These are phyloP conservation scores for Noccaea bulbosa DNA, from an alignment of 345 rosid species.

Conservation along the genomic window DNA sequence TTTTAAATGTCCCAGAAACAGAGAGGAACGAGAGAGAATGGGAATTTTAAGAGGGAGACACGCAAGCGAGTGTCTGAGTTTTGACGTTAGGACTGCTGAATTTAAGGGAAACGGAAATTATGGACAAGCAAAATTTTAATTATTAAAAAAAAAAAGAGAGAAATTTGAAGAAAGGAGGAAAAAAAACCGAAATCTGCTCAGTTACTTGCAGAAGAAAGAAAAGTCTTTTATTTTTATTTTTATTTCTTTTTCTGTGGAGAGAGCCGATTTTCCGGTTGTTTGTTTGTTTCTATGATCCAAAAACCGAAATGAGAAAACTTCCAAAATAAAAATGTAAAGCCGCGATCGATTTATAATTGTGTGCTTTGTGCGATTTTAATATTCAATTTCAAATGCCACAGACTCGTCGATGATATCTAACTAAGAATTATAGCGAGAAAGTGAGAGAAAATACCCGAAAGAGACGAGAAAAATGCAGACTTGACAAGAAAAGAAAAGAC, in stretches of 20 bases:
- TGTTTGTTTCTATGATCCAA: conserved; percentile 29
- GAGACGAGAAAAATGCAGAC: conserved; percentile 33
- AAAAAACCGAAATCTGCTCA: conserved; percentile 43
- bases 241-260: conserved; percentile 29
- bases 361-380: not conserved
- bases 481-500: conserved; percentile 28
- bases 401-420: not conserved
- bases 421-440: not conserved
- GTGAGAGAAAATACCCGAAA: not conserved
- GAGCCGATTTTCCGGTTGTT: conserved; percentile 39
- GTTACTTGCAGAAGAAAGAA: conserved; percentile 45
- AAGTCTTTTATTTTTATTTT: conserved; percentile 9
- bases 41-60: conserved; percentile 52
- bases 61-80: conserved; percentile 51
- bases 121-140: conserved; percentile 24
- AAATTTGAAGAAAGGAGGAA: not conserved
- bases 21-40: conserved; percentile 67
- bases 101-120: conserved; percentile 49
- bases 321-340: not conserved
- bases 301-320: not conserved
- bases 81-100: conserved; percentile 69
- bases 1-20: conserved; percentile 42
- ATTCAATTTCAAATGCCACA: not conserved
- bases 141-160: not conserved
- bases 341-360: not conserved